Evolutionary conservation across 257 asterid genomes (phyloP).

Genomic region (Solanum clarkiae): DNA sequence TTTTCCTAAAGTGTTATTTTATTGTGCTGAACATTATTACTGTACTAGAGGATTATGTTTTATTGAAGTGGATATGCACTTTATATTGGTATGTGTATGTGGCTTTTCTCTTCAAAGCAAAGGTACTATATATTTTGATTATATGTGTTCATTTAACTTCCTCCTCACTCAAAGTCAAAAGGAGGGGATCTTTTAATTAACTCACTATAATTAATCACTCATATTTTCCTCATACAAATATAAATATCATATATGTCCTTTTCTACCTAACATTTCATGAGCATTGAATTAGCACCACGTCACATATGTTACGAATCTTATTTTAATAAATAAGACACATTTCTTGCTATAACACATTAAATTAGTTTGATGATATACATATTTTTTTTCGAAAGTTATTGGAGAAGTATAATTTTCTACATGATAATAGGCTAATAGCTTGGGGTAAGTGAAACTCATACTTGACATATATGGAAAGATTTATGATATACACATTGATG

Average conservation of each 20-base stretch:
- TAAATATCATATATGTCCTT: not conserved
- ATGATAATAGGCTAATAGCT: not conserved
- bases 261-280: constrained; percentile 29
- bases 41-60: not conserved
- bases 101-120: constrained; percentile 42
- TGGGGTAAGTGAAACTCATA: not conserved
- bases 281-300: constrained; percentile 2
- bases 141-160: constrained; percentile 33
- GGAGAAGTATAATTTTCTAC: not conserved
- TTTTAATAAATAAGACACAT: not conserved
- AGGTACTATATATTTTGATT: constrained; percentile 14
- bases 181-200: not conserved
- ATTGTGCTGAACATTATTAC: not conserved
- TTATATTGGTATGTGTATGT: constrained; percentile 2
- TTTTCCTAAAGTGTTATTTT: not conserved
- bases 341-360: not conserved
- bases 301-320: not conserved
- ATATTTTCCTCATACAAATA: not conserved
- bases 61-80: constrained; percentile 2
- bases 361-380: too few relatives aligned
- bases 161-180: constrained; percentile 44
- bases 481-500: not conserved
- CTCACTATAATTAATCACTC: not conserved
- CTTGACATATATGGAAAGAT: not conserved
- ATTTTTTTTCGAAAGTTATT: too few relatives aligned